phyloP scores from a whole-genome alignment of 176 grass and related monocot genomes.

The Thinopyrum elongatum region DNA sequence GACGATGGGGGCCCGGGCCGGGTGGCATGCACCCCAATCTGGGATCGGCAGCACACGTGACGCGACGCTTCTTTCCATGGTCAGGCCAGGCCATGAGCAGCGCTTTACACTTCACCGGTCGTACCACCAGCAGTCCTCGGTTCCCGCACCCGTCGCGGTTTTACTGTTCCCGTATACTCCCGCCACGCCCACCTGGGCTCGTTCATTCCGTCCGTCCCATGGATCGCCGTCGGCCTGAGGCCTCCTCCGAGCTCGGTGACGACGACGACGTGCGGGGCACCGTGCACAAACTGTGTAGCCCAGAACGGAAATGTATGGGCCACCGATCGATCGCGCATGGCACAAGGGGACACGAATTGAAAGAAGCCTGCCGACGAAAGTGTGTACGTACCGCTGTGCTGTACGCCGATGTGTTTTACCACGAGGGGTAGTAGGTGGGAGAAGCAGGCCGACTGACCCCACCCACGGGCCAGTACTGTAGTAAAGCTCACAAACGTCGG shows the following conservation, averaged over 20 bases:
- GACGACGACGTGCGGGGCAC: too few relatives aligned
- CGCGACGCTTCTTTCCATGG: constrained; percentile 1
- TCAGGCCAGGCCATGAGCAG: too few relatives aligned
- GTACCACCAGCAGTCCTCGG: not conserved
- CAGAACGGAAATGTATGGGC: not conserved
- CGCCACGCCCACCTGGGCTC: not conserved
- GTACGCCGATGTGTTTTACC: not conserved
- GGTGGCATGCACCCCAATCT: too few relatives aligned
- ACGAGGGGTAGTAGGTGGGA: too few relatives aligned
- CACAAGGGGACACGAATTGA: not conserved
- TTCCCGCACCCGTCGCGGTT: not conserved
- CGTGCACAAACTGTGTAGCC: not conserved
- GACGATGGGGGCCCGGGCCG: not conserved
- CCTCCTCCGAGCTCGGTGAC: too few relatives aligned
- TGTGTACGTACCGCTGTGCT: too few relatives aligned
- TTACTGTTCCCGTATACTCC: not conserved
- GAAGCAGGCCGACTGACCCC: not conserved
- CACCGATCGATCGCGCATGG: not conserved
- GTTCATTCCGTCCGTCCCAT: too few relatives aligned
- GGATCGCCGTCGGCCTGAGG: too few relatives aligned
- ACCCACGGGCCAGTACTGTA: not conserved
- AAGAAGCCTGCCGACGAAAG: constrained; percentile 16
- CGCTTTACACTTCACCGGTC: not conserved
- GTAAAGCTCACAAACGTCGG: not conserved
- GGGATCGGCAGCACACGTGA: not conserved